Percentiles rank a stretch among this genome's conserved stretches.
These are phyloP conservation scores for Aspergillus aculeatus DNA, from an alignment of 2,329 filamentous ascomycete species.

Conservation along the genomic window DNA sequence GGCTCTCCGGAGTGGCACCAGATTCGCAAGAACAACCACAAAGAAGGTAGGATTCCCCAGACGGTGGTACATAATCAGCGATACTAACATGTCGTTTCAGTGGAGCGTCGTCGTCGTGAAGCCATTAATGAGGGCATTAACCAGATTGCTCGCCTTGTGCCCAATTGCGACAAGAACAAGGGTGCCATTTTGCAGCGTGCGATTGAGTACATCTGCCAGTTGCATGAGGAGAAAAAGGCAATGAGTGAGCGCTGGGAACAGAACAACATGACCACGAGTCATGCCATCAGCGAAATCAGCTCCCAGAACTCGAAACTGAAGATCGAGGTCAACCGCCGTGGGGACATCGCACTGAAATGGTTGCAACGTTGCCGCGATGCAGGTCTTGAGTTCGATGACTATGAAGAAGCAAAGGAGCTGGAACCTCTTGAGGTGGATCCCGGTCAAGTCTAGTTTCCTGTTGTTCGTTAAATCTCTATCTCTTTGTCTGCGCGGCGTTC, in stretches of 20 bases:
- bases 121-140: constrained; percentile 99
- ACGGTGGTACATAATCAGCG: constrained; percentile 12
- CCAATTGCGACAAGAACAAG: constrained; percentile 98
- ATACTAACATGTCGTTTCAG: constrained; percentile 49
- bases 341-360: constrained; percentile 62
- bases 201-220: constrained; percentile 88
- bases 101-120: constrained; percentile 92
- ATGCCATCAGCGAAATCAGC: constrained; percentile 76
- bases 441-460: constrained; percentile 18
- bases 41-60: constrained; percentile 68
- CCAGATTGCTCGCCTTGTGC: constrained; percentile 95
- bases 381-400: constrained; percentile 51
- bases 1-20: constrained; percentile 98
- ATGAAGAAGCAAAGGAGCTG: constrained; percentile 44
- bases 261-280: constrained; percentile 45
- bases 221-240: constrained; percentile 53
- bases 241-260: constrained; percentile 44
- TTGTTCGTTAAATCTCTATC: background rate
- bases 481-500: constrained; percentile 9
- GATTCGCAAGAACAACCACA: constrained; percentile 94
- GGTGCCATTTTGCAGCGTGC: constrained; percentile 92
- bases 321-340: constrained; percentile 80
- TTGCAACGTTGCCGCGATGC: constrained; percentile 48
- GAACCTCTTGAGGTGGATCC: constrained; percentile 39
- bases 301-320: constrained; percentile 94